Base-by-base conservation (phyloP, 148 eudicot genomes). In the Camellia lanceoleosa region DNA sequence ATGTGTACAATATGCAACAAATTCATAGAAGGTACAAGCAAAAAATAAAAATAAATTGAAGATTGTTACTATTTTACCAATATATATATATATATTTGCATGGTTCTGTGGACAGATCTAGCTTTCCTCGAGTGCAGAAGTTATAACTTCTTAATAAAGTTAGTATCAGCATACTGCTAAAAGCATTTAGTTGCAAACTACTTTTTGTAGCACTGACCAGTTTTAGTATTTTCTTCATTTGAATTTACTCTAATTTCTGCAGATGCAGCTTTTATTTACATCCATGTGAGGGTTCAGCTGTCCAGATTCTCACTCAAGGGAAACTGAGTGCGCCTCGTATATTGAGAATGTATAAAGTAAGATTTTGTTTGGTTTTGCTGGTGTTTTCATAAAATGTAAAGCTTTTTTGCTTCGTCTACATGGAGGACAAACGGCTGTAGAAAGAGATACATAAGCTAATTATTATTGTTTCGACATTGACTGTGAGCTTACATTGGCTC, bases 291-390 rank as follows among this genome's bases (percentile, higher is more conserved):
- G 99, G 98, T 81, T 90, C 97, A 51, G 63, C 92, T 66, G 87
- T 90, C 65, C 98, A 94, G 88, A 94, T 94, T 82, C 87, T 87
- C 55, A 94, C 98, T 8, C 99, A 94, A 84, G 99, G 99, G 78
- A 97, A 97, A 87, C 83, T 97, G 82, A 97, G 98, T 81, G 99
- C 99, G 49, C 98, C 99, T 56, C 98, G 98, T 20, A 97, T 97
- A 82, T 83, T 97, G 86, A 94, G 98, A 85, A 91, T 97, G 82
- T 93, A 97, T 56, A 97, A 97, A 88, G 99, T 97, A 81, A 80
- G 90, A 41, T 73, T 61, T 68, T 70, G 68, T 71, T 56, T 5
- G 5, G 55, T 7, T 66, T 61, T 49, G 16, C 52, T 55, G 55
- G 11, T 75, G 12, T 52, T 49, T 67, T 20, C 74, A 52, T 74